Evolutionary conservation across 2,329 filamentous ascomycete species (phyloP), one percentile per base, ranked within the genome.

Genomic region (Neonectria ditissima): DNA sequence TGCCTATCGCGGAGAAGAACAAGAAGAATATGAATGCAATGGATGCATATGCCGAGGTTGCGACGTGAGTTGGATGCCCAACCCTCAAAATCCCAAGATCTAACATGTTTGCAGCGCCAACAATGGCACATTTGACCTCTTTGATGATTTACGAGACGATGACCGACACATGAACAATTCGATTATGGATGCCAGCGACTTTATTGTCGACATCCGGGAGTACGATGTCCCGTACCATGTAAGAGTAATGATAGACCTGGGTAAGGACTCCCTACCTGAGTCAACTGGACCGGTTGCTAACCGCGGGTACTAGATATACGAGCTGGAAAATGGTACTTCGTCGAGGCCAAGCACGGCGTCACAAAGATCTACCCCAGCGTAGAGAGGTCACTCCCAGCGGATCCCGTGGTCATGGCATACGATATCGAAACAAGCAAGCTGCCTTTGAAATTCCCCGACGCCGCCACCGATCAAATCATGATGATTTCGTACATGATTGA

Each of bases 401-500:
- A 99, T 74, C 96, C 96, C 1, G 92, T 98, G n/a, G 92, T 99
- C 20, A 91, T 99, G 86, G 96, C 96, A n/a, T 99, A 91, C 80
- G 96, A 99, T 89, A 99, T 99, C 75, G 96, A 99, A 80, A 99
- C 96, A 2, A 95, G 93, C 5, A 99, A 99, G 76, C 84, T 96
- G 16, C 96, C 97, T 2, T 84, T 99, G 58, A 99, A 99, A 78
- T 99, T 99, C 72, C 97, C 96, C 26, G 97, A 99, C 76, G 91
- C 96, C 2, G 87, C 94, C 4, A 91, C 97, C 67, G 96, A 99
- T 80, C 95, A 97, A 77, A 91, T 99, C 75, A 99, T 99, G 94
- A 99, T 99, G 96, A 95, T 99, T 78, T 99, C 97, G 32, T 99
- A 99, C 83, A 99, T 99, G 97, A 98, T 99, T 73, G 96, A 99